phyloP scores from a whole-genome alignment of 345 rosid genomes.

The Euphorbia peplus region DNA sequence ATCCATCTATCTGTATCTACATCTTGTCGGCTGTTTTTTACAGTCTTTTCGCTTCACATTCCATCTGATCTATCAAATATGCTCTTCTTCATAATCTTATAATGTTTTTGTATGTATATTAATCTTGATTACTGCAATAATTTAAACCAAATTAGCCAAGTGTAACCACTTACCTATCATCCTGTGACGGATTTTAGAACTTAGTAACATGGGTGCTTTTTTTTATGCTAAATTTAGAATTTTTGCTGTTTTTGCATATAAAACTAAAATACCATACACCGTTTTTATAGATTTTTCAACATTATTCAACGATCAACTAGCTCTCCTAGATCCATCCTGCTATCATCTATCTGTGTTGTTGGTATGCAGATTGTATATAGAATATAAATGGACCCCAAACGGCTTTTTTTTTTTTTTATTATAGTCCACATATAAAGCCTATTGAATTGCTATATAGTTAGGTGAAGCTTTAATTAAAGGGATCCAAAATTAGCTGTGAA shows the following conservation, averaged over 20 bases:
- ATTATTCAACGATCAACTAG: too few relatives aligned
- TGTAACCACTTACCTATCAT: background rate
- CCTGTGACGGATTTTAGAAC: background rate
- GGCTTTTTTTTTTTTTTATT: too few relatives aligned
- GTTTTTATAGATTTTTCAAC: too few relatives aligned
- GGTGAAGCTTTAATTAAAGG: slow-evolving; percentile 22
- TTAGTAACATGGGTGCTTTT: too few relatives aligned
- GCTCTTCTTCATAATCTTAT: background rate
- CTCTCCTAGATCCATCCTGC: too few relatives aligned
- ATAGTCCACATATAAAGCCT: slow-evolving; percentile 1
- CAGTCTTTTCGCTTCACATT: background rate
- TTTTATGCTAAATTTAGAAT: too few relatives aligned
- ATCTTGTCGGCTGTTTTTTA: slow-evolving; percentile 12
- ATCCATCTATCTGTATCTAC: background rate
- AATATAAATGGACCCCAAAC: slow-evolving; percentile 33
- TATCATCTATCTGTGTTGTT: background rate
- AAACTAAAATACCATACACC: too few relatives aligned
- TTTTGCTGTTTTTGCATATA: too few relatives aligned
- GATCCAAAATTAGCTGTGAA: background rate
- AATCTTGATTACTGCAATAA: background rate
- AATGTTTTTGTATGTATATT: background rate
- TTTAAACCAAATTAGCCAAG: background rate
- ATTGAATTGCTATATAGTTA: slow-evolving; percentile 14
- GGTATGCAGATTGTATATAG: slow-evolving; percentile 2
- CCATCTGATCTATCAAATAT: background rate